Evolutionary conservation across 495 filamentous ascomycete species (phyloP).

Genomic region (Extremus antarcticus): DNA sequence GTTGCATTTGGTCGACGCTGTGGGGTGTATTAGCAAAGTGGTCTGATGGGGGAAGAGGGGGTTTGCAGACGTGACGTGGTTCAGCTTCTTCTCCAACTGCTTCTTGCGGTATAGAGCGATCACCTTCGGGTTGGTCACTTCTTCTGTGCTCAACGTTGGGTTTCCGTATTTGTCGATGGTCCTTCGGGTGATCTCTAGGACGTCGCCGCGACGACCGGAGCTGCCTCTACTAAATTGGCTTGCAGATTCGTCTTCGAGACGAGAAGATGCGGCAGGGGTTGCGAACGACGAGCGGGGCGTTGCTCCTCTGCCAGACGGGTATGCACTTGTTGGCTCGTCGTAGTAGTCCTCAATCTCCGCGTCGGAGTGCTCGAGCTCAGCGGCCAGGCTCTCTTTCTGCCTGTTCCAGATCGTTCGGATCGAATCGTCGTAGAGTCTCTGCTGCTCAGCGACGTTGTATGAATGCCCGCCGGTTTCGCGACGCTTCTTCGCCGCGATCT

Average conservation of each 20-base stretch:
- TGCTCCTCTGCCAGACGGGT: constrained; percentile 25
- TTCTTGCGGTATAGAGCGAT: constrained; percentile 54
- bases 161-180: constrained; percentile 53
- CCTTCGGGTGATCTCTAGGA: constrained; percentile 64
- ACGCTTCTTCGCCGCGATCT: constrained; percentile 65
- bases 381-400: constrained; percentile 67
- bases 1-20: neutral
- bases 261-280: constrained; percentile 42
- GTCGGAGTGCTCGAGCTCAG: constrained; percentile 50
- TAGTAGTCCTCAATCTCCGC: constrained; percentile 55
- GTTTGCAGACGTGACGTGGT: constrained; percentile 2
- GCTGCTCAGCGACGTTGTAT: constrained; percentile 92
- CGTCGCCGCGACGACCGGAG: constrained; percentile 53
- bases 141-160: constrained; percentile 44
- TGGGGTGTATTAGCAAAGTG: too few species aligned
- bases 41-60: neutral
- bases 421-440: constrained; percentile 75
- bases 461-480: constrained; percentile 89
- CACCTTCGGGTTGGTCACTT: constrained; percentile 62
- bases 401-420: constrained; percentile 84
- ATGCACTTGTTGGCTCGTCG: constrained; percentile 31
- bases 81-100: constrained; percentile 20
- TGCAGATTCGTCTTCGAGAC: constrained; percentile 64
- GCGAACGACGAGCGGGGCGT: constrained; percentile 51
- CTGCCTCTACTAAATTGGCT: constrained; percentile 80